Evolutionary conservation across 495 filamentous ascomycete species (phyloP), one percentile per base, ranked within the genome.

Genomic region (Evernia prunastri): DNA sequence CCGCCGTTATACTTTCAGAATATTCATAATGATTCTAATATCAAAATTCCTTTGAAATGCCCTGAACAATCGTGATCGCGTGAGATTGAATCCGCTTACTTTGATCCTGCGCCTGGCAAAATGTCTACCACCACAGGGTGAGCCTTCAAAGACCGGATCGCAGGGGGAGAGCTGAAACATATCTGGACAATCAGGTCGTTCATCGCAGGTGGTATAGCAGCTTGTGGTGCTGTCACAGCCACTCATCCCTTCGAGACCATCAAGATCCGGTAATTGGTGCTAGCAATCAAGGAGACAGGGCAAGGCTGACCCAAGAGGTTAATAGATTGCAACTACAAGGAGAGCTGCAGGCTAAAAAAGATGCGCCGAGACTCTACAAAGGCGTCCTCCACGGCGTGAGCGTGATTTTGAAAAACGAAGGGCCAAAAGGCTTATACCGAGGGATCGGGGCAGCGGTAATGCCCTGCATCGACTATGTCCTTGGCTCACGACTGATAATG

Each of bases 221-320:
- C 95, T 60, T 96, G 92, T 77, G 94, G 94, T 67, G 94, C 94
- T 60, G 95, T 99, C 59, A 97, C 94, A 6, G 93, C 95, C 56
- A 99, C 94, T 45, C 94, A 99, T 75, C 90, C 91, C 65, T 97
- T 97, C 79, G 94, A 99, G 77, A 97, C 94, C 10, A 91, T 97
- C 63, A 99, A 99, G 85, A 99, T 97, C 73, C 90, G 93, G 89
- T 93, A 72, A 60, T 78, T 60, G 15, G 27, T 49, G 63, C 42
- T 49, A 40, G n/a, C 70, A 13, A 35, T 27, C 20, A 25, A 18
- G 15, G 23, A 47, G 18, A 54, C 8, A 27, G 17, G 42, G 56
- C 49, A 33, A 31, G 23, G 37, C 66, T 68, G 59, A 68, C 27
- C n/a, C 18, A 29, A 27, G 18, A 25, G 9, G n/a, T 57, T 1